Conservation (phyloP, 2,329 filamentous ascomycete genomes). For the Calonectria montana region DNA sequence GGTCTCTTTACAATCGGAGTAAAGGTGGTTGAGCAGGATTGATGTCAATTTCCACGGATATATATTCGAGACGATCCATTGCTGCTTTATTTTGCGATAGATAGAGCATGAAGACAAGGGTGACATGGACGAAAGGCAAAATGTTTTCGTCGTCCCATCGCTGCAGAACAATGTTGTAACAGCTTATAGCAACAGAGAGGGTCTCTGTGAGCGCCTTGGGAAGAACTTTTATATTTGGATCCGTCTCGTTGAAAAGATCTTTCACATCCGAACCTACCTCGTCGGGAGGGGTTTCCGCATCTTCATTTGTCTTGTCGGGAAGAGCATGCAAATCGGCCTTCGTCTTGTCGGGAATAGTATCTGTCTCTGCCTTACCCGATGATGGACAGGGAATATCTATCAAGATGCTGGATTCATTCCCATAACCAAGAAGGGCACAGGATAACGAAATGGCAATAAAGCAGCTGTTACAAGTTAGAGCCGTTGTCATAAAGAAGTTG, state of each 20-base stretch:
- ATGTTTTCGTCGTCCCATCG: conserved; percentile 68
- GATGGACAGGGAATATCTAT: conserved; percentile 55
- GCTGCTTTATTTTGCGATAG: conserved; percentile 55
- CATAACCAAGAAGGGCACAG: conserved; percentile 50
- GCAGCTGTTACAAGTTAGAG: too few species aligned
- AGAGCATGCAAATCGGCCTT: too few species aligned
- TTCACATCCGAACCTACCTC: too few species aligned
- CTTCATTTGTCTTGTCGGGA: too few species aligned
- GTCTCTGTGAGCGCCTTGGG: too few species aligned
- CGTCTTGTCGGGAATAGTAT: too few species aligned
- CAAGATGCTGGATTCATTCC: conserved; percentile 57
- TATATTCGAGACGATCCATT: conserved; percentile 55
- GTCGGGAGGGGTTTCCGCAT: too few species aligned
- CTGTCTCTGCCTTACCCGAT: conserved; percentile 42
- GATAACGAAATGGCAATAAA: conserved; percentile 46
- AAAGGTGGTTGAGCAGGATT: conserved; percentile 52
- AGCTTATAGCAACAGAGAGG: conserved; percentile 56
- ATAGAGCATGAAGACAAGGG: conserved; percentile 68
- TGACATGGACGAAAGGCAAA: conserved; percentile 71
- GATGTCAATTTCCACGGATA: conserved; percentile 64
- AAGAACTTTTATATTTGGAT: too few species aligned
- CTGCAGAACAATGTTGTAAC: conserved; percentile 59
- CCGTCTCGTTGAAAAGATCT: conserved; percentile 45
- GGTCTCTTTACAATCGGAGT: conserved; percentile 42
- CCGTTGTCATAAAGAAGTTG: too few species aligned